A percentile compares a stretch with the other conserved stretches of the same genome.
Evolutionary conservation across 2,329 filamentous ascomycete species (phyloP).

Genomic region (Tolypocladium cylindrosporum): DNA sequence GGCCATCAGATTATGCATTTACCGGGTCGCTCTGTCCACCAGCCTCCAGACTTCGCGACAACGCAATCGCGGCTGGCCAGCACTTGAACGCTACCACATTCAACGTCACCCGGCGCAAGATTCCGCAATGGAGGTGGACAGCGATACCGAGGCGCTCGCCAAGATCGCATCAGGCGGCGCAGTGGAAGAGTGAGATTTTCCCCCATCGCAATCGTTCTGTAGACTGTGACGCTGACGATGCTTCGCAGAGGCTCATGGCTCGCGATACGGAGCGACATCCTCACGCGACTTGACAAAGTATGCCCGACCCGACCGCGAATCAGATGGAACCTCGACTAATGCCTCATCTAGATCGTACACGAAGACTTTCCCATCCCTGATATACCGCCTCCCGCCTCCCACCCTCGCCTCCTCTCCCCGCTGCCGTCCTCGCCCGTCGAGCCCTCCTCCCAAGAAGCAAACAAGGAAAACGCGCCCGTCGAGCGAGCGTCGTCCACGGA

Average conservation of each 20-base stretch:
- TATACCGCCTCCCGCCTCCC: conserved; percentile 35
- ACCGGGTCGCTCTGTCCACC: neutral
- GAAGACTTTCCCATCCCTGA: conserved; percentile 66
- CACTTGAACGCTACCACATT: neutral
- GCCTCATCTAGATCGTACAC: conserved; percentile 52
- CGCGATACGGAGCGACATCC: conserved; percentile 50
- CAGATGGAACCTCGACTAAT: conserved; percentile 1
- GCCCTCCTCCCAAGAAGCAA: conserved; percentile 43
- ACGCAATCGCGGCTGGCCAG: neutral
- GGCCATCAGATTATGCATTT: neutral
- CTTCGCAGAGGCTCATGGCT: conserved; percentile 57
- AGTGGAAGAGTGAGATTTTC: conserved; percentile 43
- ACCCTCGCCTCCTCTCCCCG: conserved; percentile 32
- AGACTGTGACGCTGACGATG: conserved; percentile 16
- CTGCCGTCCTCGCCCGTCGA: conserved; percentile 34
- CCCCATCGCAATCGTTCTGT: conserved; percentile 1
- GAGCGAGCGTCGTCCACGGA: conserved; percentile 20
- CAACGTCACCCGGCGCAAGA: conserved; percentile 7
- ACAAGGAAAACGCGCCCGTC: conserved; percentile 58
- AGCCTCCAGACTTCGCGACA: neutral
- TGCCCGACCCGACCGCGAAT: conserved; percentile 5
- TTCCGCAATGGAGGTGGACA: conserved; percentile 43
- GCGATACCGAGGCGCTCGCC: conserved; percentile 37
- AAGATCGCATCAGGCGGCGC: conserved; percentile 39
- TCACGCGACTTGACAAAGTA: conserved; percentile 58